Evolutionary conservation across 306 rosid species (phyloP), one percentile per base, ranked within the genome.

Genomic region (Abrus precatorius): DNA sequence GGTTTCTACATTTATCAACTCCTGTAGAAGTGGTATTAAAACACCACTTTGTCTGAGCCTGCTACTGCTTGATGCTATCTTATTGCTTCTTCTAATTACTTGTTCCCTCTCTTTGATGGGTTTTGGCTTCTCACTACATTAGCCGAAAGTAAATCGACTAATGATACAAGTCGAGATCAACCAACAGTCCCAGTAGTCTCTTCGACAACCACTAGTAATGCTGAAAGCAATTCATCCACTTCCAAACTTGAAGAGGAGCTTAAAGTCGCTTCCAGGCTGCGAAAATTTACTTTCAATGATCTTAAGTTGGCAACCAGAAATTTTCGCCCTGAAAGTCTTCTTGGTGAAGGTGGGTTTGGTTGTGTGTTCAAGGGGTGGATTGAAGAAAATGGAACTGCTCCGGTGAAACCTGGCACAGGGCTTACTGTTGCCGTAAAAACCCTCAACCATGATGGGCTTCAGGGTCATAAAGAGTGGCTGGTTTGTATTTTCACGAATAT

Each of bases 391-490:
- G 97, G 96, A 88, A 93, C 97, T 78, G 96, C 97, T 78, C 97
- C 96, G 11, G 96, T 93, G 77, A 93, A 93, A 86, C 96, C 97
- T 52, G 97, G 97, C 74, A 93, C 94, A 6, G 96, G 97, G 69
- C 97, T 93, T 78, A 93, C 97, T 60, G 97, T 93, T 84, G 97
- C 97, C 11, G 97, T 93, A 29, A 93, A 93, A 75, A 93, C 96
- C 71, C 97, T 93, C 55, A 93, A 93, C 86, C 97, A 89, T 60
- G 94, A 93, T 81, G 97, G 97, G 62, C 97, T 93, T 65, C 96
- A 93, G 92, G 97, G 97, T 65, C 97, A 93, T 80, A 93, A 93
- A 91, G 97, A 93, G 82, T 93, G 97, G 97, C 94, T 93, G 96
- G 97, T 93, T 80, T 66, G 94, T 67, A 83, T 54, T 86, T 86